Evolutionary conservation across 768 basidiomycete genomes (phyloP).

Genomic region (Calocera viscosa): DNA sequence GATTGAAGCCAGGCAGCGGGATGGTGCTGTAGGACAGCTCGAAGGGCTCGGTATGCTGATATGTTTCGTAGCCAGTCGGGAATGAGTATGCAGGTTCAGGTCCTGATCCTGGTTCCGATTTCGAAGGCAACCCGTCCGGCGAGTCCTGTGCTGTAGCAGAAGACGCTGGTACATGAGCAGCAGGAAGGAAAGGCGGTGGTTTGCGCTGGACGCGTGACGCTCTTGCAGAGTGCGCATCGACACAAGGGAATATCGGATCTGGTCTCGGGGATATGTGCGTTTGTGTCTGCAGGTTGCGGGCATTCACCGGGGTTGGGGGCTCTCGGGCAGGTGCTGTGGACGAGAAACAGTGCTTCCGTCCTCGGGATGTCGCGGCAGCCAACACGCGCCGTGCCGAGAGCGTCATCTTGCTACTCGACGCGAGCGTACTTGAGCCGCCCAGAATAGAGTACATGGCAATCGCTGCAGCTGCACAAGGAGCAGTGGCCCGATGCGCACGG

Average conservation of each 20-base stretch:
- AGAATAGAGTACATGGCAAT: background rate
- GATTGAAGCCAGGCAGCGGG: constrained; percentile 53
- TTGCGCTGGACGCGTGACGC: constrained; percentile 41
- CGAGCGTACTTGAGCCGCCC: background rate
- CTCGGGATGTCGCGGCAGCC: background rate
- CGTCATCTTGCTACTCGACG: background rate
- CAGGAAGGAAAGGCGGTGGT: constrained; percentile 1
- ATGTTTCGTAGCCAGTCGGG: constrained; percentile 59
- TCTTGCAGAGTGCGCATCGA: constrained; percentile 66
- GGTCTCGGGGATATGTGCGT: background rate
- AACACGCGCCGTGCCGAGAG: background rate
- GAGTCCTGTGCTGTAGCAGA: constrained; percentile 17
- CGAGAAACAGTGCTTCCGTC: background rate
- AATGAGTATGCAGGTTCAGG: constrained; percentile 74
- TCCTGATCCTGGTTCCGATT: constrained; percentile 37
- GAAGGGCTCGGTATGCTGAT: constrained; percentile 50
- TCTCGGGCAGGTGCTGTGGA: background rate
- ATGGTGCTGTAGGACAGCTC: constrained; percentile 48
- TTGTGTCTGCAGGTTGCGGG: background rate
- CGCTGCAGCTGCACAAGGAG: background rate
- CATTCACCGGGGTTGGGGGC: background rate
- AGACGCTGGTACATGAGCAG: constrained; percentile 9
- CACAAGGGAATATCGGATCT: constrained; percentile 49
- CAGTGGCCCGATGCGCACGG: background rate
- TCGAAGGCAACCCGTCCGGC: constrained; percentile 18